A percentile compares a stretch with the other conserved stretches of the same genome.
phyloP scores from a whole-genome alignment of 805 yeast genomes.

The Maudiozyma pseudohumilis region DNA sequence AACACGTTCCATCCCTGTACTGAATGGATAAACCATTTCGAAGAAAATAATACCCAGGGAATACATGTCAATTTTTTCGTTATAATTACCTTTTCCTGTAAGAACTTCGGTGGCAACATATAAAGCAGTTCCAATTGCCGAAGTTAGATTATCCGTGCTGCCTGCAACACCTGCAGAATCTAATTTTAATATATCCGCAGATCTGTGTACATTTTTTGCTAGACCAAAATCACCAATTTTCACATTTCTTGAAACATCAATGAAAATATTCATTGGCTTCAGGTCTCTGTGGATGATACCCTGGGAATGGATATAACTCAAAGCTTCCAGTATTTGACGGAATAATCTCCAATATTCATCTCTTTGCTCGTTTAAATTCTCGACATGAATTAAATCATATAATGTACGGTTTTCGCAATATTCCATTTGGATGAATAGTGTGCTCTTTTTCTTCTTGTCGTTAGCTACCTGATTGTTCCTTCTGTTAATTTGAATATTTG shows the following conservation, averaged over 20 bases:
- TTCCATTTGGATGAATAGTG: conserved; percentile 94
- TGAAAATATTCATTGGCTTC: conserved; percentile 92
- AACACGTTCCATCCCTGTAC: conserved; percentile 93
- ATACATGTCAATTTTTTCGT: conserved; percentile 92
- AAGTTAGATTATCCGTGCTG: conserved; percentile 63
- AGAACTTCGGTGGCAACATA: conserved; percentile 88
- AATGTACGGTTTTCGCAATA: conserved; percentile 93
- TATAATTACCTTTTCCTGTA: conserved; percentile 62
- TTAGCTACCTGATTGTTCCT: neutral
- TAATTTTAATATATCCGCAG: conserved; percentile 27
- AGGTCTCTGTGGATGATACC: conserved; percentile 93
- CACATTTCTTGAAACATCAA: conserved; percentile 78
- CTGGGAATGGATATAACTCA: conserved; percentile 82
- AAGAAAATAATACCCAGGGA: conserved; percentile 91
- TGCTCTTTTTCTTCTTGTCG: conserved; percentile 39
- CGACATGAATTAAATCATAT: conserved; percentile 65
- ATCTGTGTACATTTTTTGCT: conserved; percentile 75
- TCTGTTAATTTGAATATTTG: neutral
- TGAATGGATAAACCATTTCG: conserved; percentile 79
- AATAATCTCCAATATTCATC: conserved; percentile 86
- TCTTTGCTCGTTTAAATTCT: conserved; percentile 58
- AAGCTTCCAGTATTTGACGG: conserved; percentile 80
- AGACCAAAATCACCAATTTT: conserved; percentile 96
- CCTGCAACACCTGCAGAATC: conserved; percentile 24
- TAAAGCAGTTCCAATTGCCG: conserved; percentile 88